Conservation (phyloP, 164 flowering plant species). For the Vitis cinerea region DNA sequence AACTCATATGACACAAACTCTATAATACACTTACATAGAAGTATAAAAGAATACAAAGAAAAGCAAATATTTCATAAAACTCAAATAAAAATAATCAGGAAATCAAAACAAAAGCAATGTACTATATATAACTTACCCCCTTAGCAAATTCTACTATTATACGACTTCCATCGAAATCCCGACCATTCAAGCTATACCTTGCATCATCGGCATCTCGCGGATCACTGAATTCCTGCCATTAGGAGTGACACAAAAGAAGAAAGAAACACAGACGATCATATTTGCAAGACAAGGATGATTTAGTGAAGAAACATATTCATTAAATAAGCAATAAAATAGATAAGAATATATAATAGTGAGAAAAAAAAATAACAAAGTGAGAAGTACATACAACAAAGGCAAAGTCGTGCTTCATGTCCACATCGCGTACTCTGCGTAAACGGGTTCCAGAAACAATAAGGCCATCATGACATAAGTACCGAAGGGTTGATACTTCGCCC, state of each 20-base stretch:
- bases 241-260: neutral
- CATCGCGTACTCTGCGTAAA: conserved; percentile 99
- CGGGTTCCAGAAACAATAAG: conserved; percentile 94
- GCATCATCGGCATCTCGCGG: conserved; percentile 99
- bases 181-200: conserved; percentile 51
- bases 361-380: neutral
- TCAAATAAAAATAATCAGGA: no score
- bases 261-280: conserved; percentile 23
- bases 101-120: neutral
- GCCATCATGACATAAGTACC: conserved; percentile 84
- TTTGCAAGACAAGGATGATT: conserved; percentile 14
- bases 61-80: neutral
- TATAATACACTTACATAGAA: neutral
- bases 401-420: conserved; percentile 96
- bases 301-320: neutral
- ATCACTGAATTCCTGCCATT: conserved; percentile 78
- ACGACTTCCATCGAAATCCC: conserved; percentile 67
- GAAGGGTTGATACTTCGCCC: conserved; percentile 80
- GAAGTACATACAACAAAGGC: conserved; percentile 86
- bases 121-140: conserved; percentile 50
- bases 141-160: conserved; percentile 81
- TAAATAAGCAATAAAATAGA: neutral
- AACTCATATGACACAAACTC: no score
- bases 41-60: neutral
- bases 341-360: no score